phyloP scores from a whole-genome alignment of 1,139 yeast genomes.

The Saccharomycopsis hybrid region DNA sequence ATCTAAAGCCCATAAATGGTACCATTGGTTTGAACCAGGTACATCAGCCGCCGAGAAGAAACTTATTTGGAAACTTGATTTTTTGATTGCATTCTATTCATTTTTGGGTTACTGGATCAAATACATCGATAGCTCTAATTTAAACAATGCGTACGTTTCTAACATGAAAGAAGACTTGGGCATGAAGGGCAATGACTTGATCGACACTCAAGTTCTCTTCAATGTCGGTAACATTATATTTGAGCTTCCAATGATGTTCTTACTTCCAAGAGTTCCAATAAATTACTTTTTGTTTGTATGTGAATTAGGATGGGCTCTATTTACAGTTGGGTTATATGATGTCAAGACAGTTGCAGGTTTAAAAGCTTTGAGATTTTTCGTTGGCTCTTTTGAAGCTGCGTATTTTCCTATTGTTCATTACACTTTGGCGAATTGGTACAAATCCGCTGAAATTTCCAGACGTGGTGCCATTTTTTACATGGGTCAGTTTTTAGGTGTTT shows the following conservation, averaged over 20 bases:
- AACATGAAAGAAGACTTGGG: conserved; percentile 50
- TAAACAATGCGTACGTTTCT: conserved; percentile 64
- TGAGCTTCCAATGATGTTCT: conserved; percentile 39
- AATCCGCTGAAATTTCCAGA: conserved; percentile 50
- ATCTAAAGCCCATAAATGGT: conserved; percentile 45
- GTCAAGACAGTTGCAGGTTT: conserved; percentile 37
- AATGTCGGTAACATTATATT: conserved; percentile 53
- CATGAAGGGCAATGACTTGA: conserved; percentile 57
- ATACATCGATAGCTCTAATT: conserved; percentile 51
- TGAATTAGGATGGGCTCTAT: conserved; percentile 50
- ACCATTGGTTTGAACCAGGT: conserved; percentile 55
- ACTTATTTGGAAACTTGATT: conserved; percentile 55
- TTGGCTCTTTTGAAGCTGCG: conserved; percentile 60
- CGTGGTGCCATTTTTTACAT: conserved; percentile 56
- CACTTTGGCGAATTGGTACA: conserved; percentile 58
- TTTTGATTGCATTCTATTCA: conserved; percentile 52
- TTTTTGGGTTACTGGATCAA: conserved; percentile 67
- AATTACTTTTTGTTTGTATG: conserved; percentile 51
- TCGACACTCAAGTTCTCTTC: conserved; percentile 50
- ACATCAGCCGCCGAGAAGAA: conserved; percentile 44
- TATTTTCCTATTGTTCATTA: conserved; percentile 55
- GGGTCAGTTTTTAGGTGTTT: conserved; percentile 54
- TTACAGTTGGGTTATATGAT: conserved; percentile 41
- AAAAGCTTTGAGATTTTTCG: conserved; percentile 46
- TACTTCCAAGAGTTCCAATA: conserved; percentile 40